These are phyloP conservation scores for Parietichytrium sp. DNA, from an alignment of 108 stramenopile genomes.

Conservation along the genomic window DNA sequence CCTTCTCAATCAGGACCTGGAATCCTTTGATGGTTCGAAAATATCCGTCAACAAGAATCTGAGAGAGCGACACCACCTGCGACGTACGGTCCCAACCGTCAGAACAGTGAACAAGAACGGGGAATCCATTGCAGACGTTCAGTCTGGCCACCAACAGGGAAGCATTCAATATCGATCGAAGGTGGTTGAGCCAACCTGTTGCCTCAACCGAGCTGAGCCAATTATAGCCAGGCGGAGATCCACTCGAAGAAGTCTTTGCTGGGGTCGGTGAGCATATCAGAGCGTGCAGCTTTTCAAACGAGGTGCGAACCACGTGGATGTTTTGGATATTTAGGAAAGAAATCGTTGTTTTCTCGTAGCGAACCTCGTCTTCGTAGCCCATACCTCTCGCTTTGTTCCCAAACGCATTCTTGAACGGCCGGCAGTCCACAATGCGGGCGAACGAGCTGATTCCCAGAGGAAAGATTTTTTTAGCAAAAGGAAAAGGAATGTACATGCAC, in stretches of 20 bases:
- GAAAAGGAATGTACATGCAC: no score
- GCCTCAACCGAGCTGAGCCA: slow-evolving; percentile 41
- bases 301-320: slow-evolving; percentile 61
- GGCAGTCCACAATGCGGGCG: slow-evolving; percentile 62
- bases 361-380: slow-evolving; percentile 54
- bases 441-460: background rate
- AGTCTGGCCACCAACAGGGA: slow-evolving; percentile 36
- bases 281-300: background rate
- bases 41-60: slow-evolving; percentile 65
- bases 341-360: slow-evolving; percentile 52
- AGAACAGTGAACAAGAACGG: slow-evolving; percentile 57
- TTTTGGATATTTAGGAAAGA: slow-evolving; percentile 63
- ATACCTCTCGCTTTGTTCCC: slow-evolving; percentile 58
- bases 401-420: slow-evolving; percentile 59
- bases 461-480: background rate
- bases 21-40: slow-evolving; percentile 65
- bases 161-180: slow-evolving; percentile 41
- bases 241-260: background rate
- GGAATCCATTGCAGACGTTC: background rate
- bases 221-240: background rate
- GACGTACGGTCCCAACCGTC: slow-evolving; percentile 70
- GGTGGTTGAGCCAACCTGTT: slow-evolving; percentile 46
- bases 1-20: slow-evolving; percentile 54
- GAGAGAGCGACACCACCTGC: slow-evolving; percentile 54
- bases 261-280: background rate